Base-by-base conservation (phyloP, 2,329 filamentous ascomycete genomes). In the Hawksworthiomyces lignivorus region DNA sequence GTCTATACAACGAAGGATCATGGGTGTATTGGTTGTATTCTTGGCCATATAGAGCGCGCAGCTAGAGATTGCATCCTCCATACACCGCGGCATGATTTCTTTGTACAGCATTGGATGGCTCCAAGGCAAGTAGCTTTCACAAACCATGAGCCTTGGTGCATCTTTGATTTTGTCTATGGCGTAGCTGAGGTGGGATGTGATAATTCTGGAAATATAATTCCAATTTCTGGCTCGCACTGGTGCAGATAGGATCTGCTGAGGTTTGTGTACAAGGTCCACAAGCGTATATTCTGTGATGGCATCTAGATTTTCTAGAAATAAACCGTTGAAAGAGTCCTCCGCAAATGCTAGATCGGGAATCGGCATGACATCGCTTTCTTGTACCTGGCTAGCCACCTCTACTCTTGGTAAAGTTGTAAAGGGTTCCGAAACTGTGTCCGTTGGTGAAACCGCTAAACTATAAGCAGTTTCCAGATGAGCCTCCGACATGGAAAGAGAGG, bases 21-120 rank as follows among this genome's bases (percentile, higher is more conserved):
- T 54, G 9, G 62, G 58, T 0, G 63, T 54, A 48, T 78, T 79
- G 15, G 53, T 50, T 0, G 61, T 47, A 35, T 69, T 77, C 47
- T 67, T 73, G 9, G 68, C 59, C 32, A 69, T 57, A 49, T 73
- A 74, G 0, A 79, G 55, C 1, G 72, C 70, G 51, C 73, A 77
- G 20, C 68, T 65, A 4, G 72, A 64, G 45, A 70, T 60, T 0
- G 69, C 72, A 48, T 77, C 73, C 60, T 75, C 67, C 50, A 78
- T 66, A 1, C 55, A 60, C 22, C 56, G 57, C 1, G 74, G 75
- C 70, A 77, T 75, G 8, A 53, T 43, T 3, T 69, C 61, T n/a
- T 59, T 58, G 45, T 75, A 77, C 0, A 79, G 57, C n/a, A 59
- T 53, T 0, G 60, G 59, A 47, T 79, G 75, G 22, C 61, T 67